A percentile compares a stretch with the other conserved stretches of the same genome.
Evolutionary conservation across 345 rosid genomes (phyloP).

Genomic region (Heritiera littoralis): DNA sequence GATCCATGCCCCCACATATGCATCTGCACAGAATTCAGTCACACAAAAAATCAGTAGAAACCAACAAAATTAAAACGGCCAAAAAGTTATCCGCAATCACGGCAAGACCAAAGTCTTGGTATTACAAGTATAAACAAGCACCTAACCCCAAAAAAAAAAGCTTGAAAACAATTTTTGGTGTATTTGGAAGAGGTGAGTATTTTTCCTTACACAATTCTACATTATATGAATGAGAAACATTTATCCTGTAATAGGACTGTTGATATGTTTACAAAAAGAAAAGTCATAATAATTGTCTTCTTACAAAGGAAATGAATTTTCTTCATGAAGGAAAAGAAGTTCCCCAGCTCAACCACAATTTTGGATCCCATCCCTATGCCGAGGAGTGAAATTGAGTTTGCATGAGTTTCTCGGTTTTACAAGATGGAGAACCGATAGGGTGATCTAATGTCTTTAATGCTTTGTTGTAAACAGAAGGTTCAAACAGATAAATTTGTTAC

Average conservation of each 20-base stretch:
- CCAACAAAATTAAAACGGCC: not conserved
- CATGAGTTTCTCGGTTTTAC: conserved; percentile 24
- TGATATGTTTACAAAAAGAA: not conserved
- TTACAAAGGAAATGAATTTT: not conserved
- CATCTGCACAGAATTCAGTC: conserved; percentile 50
- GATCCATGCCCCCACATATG: conserved; percentile 99
- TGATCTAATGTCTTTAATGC: conserved; percentile 12
- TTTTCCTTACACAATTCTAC: conserved; percentile 19
- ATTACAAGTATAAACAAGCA: not conserved
- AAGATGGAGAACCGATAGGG: conserved; percentile 17
- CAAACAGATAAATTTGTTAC: conserved; percentile 4
- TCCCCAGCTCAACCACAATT: not conserved
- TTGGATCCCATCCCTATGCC: not conserved
- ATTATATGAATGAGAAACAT: not conserved
- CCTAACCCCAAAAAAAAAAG: not conserved
- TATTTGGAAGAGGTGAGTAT: not conserved
- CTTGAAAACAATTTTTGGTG: not conserved
- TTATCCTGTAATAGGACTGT: conserved; percentile 32
- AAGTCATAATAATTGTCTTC: not conserved
- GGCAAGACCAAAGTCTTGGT: not conserved
- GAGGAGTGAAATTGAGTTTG: not conserved
- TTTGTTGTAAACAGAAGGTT: conserved; percentile 26
- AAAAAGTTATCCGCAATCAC: not conserved
- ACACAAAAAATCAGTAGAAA: not conserved
- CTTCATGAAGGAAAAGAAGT: not conserved